Base-by-base conservation (phyloP, 2,329 filamentous ascomycete species). In the Pseudogymnoascus sp. region DNA sequence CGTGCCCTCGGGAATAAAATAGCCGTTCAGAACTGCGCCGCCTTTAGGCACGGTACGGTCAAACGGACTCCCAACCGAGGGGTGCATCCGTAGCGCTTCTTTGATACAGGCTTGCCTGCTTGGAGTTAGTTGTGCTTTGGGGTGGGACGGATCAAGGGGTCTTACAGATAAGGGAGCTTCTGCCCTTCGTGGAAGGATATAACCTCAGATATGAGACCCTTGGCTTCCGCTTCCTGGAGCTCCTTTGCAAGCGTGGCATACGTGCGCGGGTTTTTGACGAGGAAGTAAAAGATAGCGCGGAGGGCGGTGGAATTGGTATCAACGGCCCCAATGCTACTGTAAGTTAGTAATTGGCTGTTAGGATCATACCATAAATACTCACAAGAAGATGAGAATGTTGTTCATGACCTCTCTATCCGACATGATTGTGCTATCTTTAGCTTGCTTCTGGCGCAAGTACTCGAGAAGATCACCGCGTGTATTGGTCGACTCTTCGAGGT, bases 271-370 rank as follows among this genome's bases (percentile, higher is more conserved):
- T 50, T 63, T 24, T 62, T 62, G 44, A 66, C 31, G 9, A 68
- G 58, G 24, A 60, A 63, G n/a, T 67, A 63, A 11, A 66, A 50
- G 9, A 60, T 59, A 5, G 65, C 57, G n/a, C 64, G 54, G 5
- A 66, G 47, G 4, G 61, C 31, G 4, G 63, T 64, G 5, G 63
- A 63, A 0, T 63, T 67, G 2, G 64, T 65, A 36, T 67, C 66
- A 31, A 61, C 62, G 1, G 61, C 64, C 2, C 63, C 63, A 10
- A 64, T 36, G 15, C 40, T 63, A 47, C 26, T 26, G 11, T 6
- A 10, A 9, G 24, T 60, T 15, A 41, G 21, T 60, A 4, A 15
- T 21, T 21, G 21, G 13, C n/a, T 7, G 35, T 11, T n/a, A 2
- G 9, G 4, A 35, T 10, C 9, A 35, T n/a, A 1, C n/a, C 2